A percentile compares a stretch with the other conserved stretches of the same genome.
phyloP scores from a whole-genome alignment of 106 monocot genomes.

The Allium sativum region DNA sequence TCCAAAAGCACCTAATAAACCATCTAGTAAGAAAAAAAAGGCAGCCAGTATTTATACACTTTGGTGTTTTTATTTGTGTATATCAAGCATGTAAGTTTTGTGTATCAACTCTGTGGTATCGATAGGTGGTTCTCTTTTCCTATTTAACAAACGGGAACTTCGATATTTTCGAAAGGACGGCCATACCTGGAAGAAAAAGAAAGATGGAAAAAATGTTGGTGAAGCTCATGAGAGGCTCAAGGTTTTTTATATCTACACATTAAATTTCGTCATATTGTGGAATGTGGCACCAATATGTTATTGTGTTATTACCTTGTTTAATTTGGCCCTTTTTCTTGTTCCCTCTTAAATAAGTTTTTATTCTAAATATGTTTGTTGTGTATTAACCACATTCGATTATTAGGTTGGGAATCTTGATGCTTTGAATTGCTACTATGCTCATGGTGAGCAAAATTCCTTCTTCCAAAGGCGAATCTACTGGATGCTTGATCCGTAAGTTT shows the following conservation, averaged over 20 bases:
- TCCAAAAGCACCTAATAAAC: conserved; percentile 30
- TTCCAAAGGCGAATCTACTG: conserved; percentile 58
- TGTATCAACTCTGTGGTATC: conserved; percentile 1
- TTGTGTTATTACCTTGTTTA: background rate
- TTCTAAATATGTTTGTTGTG: no score
- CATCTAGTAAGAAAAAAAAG: conserved; percentile 45
- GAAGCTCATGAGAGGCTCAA: conserved; percentile 64
- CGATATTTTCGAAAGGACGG: conserved; percentile 56
- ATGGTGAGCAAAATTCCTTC: conserved; percentile 40
- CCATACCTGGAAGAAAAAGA: conserved; percentile 45
- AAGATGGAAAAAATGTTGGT: conserved; percentile 33
- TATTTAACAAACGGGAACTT: conserved; percentile 69
- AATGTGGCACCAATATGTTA: background rate
- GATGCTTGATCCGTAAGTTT: conserved; percentile 43
- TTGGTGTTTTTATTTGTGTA: no score
- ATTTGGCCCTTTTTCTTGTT: no score
- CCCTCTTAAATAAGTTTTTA: no score
- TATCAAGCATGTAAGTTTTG: no score
- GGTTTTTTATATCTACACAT: conserved; percentile 12
- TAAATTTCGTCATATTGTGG: background rate
- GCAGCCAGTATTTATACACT: no score
- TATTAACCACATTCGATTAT: background rate
- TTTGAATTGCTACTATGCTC: conserved; percentile 69
- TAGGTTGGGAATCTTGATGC: conserved; percentile 49
- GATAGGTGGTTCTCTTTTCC: conserved; percentile 76